phyloP scores from a whole-genome alignment of 2,329 filamentous ascomycete genomes.

The Septoria petroselini region DNA sequence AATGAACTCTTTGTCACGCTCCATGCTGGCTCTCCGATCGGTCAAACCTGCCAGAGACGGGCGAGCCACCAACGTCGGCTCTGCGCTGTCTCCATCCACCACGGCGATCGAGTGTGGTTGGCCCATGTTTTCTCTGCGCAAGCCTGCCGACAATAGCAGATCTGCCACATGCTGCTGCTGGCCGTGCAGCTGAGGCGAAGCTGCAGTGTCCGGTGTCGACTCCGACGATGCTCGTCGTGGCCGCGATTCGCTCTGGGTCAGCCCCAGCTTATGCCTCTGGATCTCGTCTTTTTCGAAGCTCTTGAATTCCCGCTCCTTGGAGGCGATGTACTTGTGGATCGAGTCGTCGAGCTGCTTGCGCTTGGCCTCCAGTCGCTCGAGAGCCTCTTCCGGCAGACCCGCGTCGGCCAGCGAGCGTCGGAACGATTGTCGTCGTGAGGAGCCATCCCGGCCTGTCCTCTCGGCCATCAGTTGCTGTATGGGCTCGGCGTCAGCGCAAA shows the following conservation, averaged over 20 bases:
- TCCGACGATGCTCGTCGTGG: conserved; percentile 18
- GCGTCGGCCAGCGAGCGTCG: conserved; percentile 24
- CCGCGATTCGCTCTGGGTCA: conserved; percentile 11
- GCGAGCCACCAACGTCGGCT: conserved; percentile 18
- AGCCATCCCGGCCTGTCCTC: conserved; percentile 19
- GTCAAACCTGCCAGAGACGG: conserved; percentile 26
- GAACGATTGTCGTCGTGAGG: conserved; percentile 24
- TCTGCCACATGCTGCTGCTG: conserved; percentile 26
- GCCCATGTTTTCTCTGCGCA: conserved; percentile 24
- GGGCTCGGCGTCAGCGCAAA: neutral
- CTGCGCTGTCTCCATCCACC: conserved; percentile 17
- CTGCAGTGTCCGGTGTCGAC: conserved; percentile 13
- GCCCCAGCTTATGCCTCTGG: conserved; percentile 22
- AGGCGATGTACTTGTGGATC: conserved; percentile 40
- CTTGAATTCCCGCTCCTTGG: conserved; percentile 40
- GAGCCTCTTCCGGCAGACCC: conserved; percentile 33
- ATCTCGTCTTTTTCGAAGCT: conserved; percentile 37
- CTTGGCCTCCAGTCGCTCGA: conserved; percentile 38
- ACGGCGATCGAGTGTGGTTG: conserved; percentile 23
- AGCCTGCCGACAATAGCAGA: conserved; percentile 26
- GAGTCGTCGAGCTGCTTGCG: conserved; percentile 39
- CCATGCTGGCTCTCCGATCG: conserved; percentile 28
- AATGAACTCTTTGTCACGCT: conserved; percentile 37
- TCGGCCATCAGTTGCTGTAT: conserved; percentile 24
- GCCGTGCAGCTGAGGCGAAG: conserved; percentile 12